Evolutionary conservation across 441 rosid genomes (phyloP).

Genomic region (Melastoma candidum): DNA sequence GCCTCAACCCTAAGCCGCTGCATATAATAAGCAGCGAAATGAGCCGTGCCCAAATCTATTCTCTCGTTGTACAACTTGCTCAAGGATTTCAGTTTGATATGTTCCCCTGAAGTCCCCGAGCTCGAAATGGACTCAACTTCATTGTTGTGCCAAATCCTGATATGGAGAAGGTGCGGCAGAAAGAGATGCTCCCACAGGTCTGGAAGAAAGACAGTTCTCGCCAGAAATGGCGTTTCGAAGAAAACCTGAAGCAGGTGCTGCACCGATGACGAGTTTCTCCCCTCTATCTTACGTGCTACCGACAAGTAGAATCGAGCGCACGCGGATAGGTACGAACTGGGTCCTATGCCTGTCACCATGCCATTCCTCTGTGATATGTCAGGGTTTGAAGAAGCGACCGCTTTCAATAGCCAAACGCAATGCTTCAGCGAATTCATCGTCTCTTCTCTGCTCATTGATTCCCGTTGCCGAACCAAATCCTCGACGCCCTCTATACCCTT

Average conservation of each 20-base stretch:
- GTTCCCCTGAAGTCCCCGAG: constrained; percentile 15
- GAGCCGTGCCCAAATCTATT: constrained; percentile 42
- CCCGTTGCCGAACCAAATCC: constrained; percentile 22
- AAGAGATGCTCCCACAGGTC: constrained; percentile 62
- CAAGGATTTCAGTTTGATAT: constrained; percentile 25
- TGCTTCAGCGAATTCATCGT: constrained; percentile 19
- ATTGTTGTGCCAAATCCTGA: constrained; percentile 44
- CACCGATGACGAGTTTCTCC: constrained; percentile 36
- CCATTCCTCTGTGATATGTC: constrained; percentile 19
- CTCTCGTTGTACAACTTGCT: constrained; percentile 32
- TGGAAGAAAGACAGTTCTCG: constrained; percentile 48
- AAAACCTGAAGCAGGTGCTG: constrained; percentile 50
- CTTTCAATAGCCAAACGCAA: constrained; percentile 27
- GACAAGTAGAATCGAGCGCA: constrained; percentile 51
- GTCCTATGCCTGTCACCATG: constrained; percentile 32
- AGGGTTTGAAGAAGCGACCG: constrained; percentile 37
- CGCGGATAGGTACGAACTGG: constrained; percentile 44
- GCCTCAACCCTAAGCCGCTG: constrained; percentile 50
- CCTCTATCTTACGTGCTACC: constrained; percentile 44
- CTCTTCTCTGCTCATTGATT: constrained; percentile 13
- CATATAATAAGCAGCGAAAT: constrained; percentile 40
- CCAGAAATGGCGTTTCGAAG: constrained; percentile 40
- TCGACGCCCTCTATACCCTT: constrained; percentile 33
- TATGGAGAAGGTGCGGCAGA: constrained; percentile 62
- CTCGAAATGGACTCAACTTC: constrained; percentile 33